Evolutionary conservation across 192 early-diverging fungal genomes (phyloP), one percentile per base, ranked within the genome.

Genomic region (Thamnidium elegans): DNA sequence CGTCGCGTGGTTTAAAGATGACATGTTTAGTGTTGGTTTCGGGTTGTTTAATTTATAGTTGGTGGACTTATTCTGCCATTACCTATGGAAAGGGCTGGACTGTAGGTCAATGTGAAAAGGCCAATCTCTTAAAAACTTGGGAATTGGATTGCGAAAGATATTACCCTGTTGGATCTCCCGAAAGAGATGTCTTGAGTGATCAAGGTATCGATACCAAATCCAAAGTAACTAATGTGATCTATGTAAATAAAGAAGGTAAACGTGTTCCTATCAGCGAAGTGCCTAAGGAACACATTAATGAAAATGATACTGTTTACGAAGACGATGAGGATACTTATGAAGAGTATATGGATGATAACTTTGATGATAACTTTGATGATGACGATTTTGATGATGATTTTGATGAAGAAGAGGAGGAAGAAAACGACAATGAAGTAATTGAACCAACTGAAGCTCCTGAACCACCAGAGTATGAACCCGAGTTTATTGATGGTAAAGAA

Each of bases 71-170:
- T 94, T 89, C 88, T 34, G 93, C 94, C 6, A 53, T 97, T n/a
- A 84, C 91, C 0, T 98, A 98, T 79, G 93, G 93, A 42, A 78
- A 71, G 36, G 62, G 74, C 44, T 94, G 91, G 92, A 86, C 79
- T 19, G 86, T 81, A 55, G 69, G 80, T 23, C 73, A 85, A 7
- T 98, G 96, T 55, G 50, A 55, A 17, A 30, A 15, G 3, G 48
- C 67, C 10, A 61, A 26, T 11, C 62, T 50, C 32, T 21, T 53
- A 32, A 8, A 47, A 20, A 55, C 59, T 7, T 68, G 67, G 67
- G 43, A 68, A 13, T 55, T 54, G 15, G 30, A 51, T n/a, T 68
- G 67, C n/a, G 19, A 30, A 8, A 53, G 58, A 14, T 68, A 59
- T 26, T 45, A 23, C 17, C 30, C n/a, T 2, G 8, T 55, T 13